A percentile compares a stretch with the other conserved stretches of the same genome.
Conservation (phyloP, 768 basidiomycete genomes). For the Xerocomus potaroensis region DNA sequence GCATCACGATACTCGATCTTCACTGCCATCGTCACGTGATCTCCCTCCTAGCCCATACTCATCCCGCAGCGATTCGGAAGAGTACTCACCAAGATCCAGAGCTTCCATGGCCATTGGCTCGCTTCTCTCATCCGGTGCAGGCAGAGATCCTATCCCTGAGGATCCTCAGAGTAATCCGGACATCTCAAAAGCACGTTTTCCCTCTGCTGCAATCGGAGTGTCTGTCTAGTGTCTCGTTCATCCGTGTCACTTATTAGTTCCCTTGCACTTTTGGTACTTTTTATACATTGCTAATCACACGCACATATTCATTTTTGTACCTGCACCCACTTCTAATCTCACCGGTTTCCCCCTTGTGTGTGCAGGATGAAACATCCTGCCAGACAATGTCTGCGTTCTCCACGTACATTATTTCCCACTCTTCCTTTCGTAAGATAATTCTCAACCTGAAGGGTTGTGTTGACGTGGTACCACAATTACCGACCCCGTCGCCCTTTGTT, state of each 20-base stretch:
- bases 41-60: constrained; percentile 74
- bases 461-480: constrained; percentile 12
- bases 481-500: constrained; percentile 13
- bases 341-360: neutral
- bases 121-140: constrained; percentile 49
- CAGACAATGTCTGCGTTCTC: neutral
- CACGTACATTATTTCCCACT: constrained; percentile 11
- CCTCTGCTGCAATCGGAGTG: constrained; percentile 20
- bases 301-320: constrained; percentile 17
- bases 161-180: constrained; percentile 23
- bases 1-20: constrained; percentile 30
- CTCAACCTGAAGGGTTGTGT: constrained; percentile 10
- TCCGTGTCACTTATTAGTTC: constrained; percentile 13
- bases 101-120: constrained; percentile 81
- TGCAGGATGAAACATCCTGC: neutral
- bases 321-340: constrained; percentile 18
- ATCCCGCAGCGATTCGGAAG: constrained; percentile 61
- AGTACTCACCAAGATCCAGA: constrained; percentile 66
- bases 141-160: constrained; percentile 25
- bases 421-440: constrained; percentile 2
- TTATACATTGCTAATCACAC: constrained; percentile 20
- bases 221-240: constrained; percentile 11
- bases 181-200: constrained; percentile 14
- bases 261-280: constrained; percentile 19
- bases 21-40: constrained; percentile 40